phyloP scores from a whole-genome alignment of 164 flowering plant genomes.

The Santalum album region DNA sequence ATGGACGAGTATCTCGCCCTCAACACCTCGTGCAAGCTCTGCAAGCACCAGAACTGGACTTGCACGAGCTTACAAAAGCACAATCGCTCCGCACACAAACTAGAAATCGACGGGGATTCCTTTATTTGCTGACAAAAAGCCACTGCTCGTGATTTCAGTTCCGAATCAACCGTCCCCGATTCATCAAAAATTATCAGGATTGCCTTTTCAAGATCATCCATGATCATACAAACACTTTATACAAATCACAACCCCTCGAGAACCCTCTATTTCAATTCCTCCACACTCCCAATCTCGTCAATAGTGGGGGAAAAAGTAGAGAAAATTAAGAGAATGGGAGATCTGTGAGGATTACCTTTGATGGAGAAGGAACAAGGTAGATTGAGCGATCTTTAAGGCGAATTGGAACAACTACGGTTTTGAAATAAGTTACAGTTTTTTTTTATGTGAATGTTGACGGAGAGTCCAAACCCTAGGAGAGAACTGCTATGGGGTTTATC shows the following conservation, averaged over 20 bases:
- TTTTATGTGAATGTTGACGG: too few species aligned
- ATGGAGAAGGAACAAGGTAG: too few species aligned
- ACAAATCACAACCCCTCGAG: too few species aligned
- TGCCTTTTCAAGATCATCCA: conserved; percentile 92
- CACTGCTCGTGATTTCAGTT: conserved; percentile 58
- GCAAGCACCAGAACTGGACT: conserved; percentile 97
- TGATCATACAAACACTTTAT: conserved; percentile 10
- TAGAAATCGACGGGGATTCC: conserved; percentile 44
- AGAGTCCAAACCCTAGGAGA: too few species aligned
- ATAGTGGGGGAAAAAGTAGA: too few species aligned
- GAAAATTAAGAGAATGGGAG: too few species aligned
- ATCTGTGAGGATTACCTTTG: too few species aligned
- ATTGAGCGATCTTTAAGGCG: too few species aligned
- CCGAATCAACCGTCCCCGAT: conserved; percentile 60
- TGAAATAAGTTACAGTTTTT: too few species aligned
- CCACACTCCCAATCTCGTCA: too few species aligned
- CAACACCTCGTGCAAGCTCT: conserved; percentile 66
- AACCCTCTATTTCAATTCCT: background rate
- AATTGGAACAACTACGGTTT: too few species aligned
- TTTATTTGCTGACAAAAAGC: conserved; percentile 58
- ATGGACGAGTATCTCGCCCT: conserved; percentile 43
- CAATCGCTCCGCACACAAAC: conserved; percentile 59
- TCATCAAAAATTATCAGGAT: conserved; percentile 88
- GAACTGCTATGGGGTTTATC: too few species aligned
- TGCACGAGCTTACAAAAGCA: conserved; percentile 40